A percentile compares a stretch with the other conserved stretches of the same genome.
Conservation (phyloP, 768 basidiomycete species). For the Naganishia vishniacii region DNA sequence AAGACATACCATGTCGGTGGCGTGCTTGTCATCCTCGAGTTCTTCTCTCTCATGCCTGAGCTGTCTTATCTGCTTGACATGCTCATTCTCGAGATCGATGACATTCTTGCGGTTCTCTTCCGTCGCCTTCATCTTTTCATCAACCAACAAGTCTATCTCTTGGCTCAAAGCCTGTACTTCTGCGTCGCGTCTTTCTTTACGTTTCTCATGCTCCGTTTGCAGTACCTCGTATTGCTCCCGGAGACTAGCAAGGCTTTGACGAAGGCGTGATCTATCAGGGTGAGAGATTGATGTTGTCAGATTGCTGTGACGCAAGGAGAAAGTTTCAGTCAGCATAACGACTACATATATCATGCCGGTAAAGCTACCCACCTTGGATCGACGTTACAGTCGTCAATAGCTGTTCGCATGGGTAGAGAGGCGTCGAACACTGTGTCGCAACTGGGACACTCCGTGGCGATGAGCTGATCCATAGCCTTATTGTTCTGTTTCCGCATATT, state of each 20-base stretch:
- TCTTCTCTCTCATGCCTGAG: conserved; percentile 9
- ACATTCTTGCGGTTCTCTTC: conserved; percentile 9
- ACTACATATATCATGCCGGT: no score
- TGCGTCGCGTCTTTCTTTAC: background rate
- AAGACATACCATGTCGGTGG: background rate
- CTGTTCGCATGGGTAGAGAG: background rate
- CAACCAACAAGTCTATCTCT: conserved; percentile 3
- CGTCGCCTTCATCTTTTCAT: conserved; percentile 6
- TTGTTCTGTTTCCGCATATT: background rate
- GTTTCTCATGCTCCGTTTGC: background rate
- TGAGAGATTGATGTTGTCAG: background rate
- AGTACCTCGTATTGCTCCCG: conserved; percentile 13
- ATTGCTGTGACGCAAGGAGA: no score
- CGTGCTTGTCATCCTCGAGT: conserved; percentile 2
- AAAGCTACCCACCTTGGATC: background rate
- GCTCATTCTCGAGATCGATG: conserved; percentile 1
- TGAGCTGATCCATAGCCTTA: background rate
- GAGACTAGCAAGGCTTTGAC: background rate
- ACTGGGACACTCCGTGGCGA: background rate
- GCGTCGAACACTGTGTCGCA: conserved; percentile 9
- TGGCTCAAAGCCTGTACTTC: background rate
- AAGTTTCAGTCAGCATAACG: no score
- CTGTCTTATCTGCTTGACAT: background rate
- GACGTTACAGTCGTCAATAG: background rate
- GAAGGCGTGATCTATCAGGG: conserved; percentile 10